These are phyloP conservation scores for Aquilaria agallochum DNA, from an alignment of 441 rosid species.

Conservation along the genomic window DNA sequence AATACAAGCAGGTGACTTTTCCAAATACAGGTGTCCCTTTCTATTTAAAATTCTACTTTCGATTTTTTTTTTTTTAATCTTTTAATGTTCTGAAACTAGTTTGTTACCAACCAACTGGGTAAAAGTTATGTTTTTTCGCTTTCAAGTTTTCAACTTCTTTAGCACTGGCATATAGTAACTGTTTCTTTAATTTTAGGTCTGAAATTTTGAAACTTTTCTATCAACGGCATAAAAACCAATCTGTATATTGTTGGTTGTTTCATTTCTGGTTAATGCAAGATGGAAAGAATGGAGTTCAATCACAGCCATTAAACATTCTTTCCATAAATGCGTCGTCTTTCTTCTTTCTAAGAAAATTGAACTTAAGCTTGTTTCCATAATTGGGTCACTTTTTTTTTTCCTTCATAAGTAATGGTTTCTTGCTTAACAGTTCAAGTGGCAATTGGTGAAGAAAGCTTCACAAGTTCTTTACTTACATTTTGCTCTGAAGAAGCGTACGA, in stretches of 20 bases:
- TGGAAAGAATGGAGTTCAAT: neutral
- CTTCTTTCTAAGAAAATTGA: neutral
- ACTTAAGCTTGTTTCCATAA: neutral
- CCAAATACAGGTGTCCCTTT: neutral
- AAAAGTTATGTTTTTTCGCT: too few relatives aligned
- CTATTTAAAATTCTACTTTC: neutral
- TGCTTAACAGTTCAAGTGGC: conserved; percentile 52
- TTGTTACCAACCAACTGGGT: neutral
- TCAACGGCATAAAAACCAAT: too few relatives aligned
- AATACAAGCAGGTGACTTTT: conserved; percentile 51
- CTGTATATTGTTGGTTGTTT: too few relatives aligned
- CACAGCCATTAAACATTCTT: neutral
- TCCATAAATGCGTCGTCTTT: neutral
- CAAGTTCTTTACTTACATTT: conserved; percentile 64
- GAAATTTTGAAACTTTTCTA: too few relatives aligned
- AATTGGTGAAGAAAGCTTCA: conserved; percentile 63
- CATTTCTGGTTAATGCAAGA: too few relatives aligned
- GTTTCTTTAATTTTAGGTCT: too few relatives aligned
- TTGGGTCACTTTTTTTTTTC: conserved; percentile 1
- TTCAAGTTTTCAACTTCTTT: too few relatives aligned
- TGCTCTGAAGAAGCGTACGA: conserved; percentile 58
- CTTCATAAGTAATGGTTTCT: neutral
- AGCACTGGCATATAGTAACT: too few relatives aligned
- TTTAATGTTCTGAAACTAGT: neutral
- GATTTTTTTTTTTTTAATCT: neutral